phyloP scores from a whole-genome alignment of 2,329 filamentous ascomycete species.

The Gremmenia infestans region DNA sequence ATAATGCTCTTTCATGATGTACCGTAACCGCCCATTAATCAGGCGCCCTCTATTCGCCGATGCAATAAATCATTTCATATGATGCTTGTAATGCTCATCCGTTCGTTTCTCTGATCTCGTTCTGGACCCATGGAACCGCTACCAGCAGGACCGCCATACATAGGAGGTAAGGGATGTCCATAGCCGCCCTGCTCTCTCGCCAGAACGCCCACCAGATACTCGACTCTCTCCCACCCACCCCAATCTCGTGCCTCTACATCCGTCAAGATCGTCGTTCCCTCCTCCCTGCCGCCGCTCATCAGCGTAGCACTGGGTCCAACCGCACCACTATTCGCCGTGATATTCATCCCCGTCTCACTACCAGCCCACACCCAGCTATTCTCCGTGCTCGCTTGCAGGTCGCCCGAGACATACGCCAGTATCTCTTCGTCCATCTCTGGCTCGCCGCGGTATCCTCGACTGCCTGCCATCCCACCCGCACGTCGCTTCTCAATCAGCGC shows the following conservation, averaged over 20 bases:
- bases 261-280: slow-evolving; percentile 43
- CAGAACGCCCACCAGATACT: slow-evolving; percentile 55
- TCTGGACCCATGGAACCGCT: neutral
- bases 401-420: slow-evolving; percentile 77
- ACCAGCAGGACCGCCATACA: neutral
- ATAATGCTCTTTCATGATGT: neutral
- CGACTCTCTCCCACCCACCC: slow-evolving; percentile 75
- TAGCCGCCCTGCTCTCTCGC: slow-evolving; percentile 27
- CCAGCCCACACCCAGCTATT: slow-evolving; percentile 79
- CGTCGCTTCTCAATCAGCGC: slow-evolving; percentile 54
- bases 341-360: slow-evolving; percentile 44
- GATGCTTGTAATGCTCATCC: slow-evolving; percentile 30
- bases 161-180: slow-evolving; percentile 10
- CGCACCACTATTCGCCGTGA: slow-evolving; percentile 10
- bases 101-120: slow-evolving; percentile 18
- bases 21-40: neutral
- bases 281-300: slow-evolving; percentile 18
- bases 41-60: neutral
- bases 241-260: slow-evolving; percentile 61
- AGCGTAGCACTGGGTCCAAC: slow-evolving; percentile 18
- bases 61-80: slow-evolving; percentile 13
- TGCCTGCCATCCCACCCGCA: slow-evolving; percentile 32
- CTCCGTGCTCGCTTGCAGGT: slow-evolving; percentile 75
- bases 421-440: slow-evolving; percentile 70
- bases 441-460: slow-evolving; percentile 12